A percentile compares a stretch with the other conserved stretches of the same genome.
phyloP scores from a whole-genome alignment of 2,329 filamentous ascomycete species.

The Bretziella fagacearum region DNA sequence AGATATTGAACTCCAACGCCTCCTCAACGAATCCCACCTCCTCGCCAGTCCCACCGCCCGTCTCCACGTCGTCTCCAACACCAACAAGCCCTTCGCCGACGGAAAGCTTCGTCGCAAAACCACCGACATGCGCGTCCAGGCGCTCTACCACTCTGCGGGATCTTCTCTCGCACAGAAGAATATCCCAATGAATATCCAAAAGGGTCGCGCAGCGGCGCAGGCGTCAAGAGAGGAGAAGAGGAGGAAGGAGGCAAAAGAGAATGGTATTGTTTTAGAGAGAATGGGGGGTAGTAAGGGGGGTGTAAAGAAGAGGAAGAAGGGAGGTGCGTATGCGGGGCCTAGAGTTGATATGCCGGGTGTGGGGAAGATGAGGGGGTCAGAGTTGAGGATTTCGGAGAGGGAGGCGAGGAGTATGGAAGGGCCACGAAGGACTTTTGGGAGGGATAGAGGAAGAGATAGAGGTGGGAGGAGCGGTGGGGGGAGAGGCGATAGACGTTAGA shows the following conservation, averaged over 20 bases:
- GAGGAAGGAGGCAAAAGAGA: slow-evolving; percentile 67
- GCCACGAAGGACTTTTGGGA: slow-evolving; percentile 19
- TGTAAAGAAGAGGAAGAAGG: slow-evolving; percentile 24
- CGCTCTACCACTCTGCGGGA: slow-evolving; percentile 48
- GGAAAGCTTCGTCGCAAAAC: slow-evolving; percentile 68
- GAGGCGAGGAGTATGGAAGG: slow-evolving; percentile 60
- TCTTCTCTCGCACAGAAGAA: slow-evolving; percentile 63
- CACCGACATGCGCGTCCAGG: slow-evolving; percentile 65
- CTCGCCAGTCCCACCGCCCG: slow-evolving; percentile 37
- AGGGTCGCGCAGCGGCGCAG: slow-evolving; percentile 62
- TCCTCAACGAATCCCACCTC: slow-evolving; percentile 83
- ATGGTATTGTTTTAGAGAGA: slow-evolving; percentile 72
- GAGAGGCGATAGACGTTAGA: not conserved
- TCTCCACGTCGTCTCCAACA: slow-evolving; percentile 22
- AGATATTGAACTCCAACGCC: slow-evolving; percentile 77
- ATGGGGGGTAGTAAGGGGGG: slow-evolving; percentile 19
- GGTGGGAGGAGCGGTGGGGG: slow-evolving; percentile 18
- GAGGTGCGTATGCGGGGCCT: slow-evolving; percentile 31
- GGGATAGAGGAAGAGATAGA: slow-evolving; percentile 17
- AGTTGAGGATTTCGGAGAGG: slow-evolving; percentile 57
- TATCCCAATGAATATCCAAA: slow-evolving; percentile 77
- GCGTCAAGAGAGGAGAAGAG: slow-evolving; percentile 50
- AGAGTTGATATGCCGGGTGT: slow-evolving; percentile 62
- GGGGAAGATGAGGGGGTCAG: slow-evolving; percentile 64
- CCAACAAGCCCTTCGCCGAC: slow-evolving; percentile 28